Conservation (phyloP, 2,329 filamentous ascomycete species). For the Aotearoamyces nothofagi region DNA sequence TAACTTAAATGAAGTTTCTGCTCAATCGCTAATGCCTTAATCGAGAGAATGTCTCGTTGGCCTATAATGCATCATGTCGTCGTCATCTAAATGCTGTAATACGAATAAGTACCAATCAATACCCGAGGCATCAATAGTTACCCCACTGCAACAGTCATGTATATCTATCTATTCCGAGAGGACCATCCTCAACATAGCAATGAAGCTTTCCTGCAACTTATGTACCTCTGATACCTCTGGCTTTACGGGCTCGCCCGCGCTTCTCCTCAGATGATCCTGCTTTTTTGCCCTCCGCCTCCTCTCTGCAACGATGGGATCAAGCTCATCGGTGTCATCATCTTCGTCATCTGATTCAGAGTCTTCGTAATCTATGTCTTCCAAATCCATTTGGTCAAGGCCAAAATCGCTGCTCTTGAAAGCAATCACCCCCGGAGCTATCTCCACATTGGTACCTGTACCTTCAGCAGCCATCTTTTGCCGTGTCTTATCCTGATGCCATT, state of each 20-base stretch:
- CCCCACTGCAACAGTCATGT: too few relatives aligned
- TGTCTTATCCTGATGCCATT: slow-evolving; percentile 97
- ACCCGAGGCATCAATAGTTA: too few relatives aligned
- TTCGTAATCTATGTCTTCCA: slow-evolving; percentile 74
- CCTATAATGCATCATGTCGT: too few relatives aligned
- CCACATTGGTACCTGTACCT: slow-evolving; percentile 30
- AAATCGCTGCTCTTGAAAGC: slow-evolving; percentile 73
- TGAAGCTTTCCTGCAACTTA: slow-evolving; percentile 66
- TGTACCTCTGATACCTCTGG: slow-evolving; percentile 65
- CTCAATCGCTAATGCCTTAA: too few relatives aligned
- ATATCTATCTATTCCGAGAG: slow-evolving; percentile 44
- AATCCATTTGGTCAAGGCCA: slow-evolving; percentile 72
- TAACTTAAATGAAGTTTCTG: too few relatives aligned
- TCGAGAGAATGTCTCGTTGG: too few relatives aligned
- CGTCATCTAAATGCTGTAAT: too few relatives aligned
- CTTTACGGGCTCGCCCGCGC: slow-evolving; percentile 73
- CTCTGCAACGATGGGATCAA: slow-evolving; percentile 81
- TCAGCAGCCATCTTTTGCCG: slow-evolving; percentile 97
- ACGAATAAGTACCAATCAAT: too few relatives aligned
- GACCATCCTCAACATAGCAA: slow-evolving; percentile 68
- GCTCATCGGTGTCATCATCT: slow-evolving; percentile 59
- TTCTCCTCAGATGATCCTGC: slow-evolving; percentile 66
- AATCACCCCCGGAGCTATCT: slow-evolving; percentile 35
- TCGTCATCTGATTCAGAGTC: slow-evolving; percentile 53
- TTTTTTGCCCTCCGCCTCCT: slow-evolving; percentile 59